Evolutionary conservation across 306 rosid genomes (phyloP).

Genomic region (Quillaja saponaria): DNA sequence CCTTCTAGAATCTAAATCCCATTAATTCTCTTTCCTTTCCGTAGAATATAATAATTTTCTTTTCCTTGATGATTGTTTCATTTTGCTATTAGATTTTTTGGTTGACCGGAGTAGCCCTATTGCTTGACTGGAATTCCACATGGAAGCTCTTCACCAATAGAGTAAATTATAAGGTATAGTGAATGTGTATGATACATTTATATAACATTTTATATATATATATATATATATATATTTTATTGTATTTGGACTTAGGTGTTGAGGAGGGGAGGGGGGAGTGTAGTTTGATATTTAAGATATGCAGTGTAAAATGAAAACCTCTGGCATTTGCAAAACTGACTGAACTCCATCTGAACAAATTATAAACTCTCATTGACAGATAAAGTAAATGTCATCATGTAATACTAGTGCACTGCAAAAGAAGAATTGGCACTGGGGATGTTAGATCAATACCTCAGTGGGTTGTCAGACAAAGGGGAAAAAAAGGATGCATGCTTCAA

Average conservation of each 20-base stretch:
- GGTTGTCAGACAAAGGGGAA: too few relatives aligned
- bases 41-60: neutral
- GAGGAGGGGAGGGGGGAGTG: too few relatives aligned
- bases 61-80: constrained; percentile 1
- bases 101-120: constrained; percentile 73
- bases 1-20: constrained; percentile 19
- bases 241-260: constrained; percentile 1
- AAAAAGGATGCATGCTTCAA: too few relatives aligned
- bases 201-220: neutral
- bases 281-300: too few relatives aligned
- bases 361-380: neutral
- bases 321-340: too few relatives aligned
- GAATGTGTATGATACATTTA: too few relatives aligned
- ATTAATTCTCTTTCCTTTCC: neutral
- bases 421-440: too few relatives aligned
- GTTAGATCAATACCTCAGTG: too few relatives aligned
- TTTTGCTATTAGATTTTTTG: constrained; percentile 64
- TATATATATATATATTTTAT: constrained; percentile 12
- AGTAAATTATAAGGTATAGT: constrained; percentile 69
- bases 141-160: constrained; percentile 67
- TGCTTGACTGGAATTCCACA: constrained; percentile 79
- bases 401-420: too few relatives aligned
- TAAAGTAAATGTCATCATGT: too few relatives aligned
- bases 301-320: too few relatives aligned
- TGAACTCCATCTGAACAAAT: too few relatives aligned